Evolutionary conservation across 352 stramenopile species (phyloP), one percentile per base, ranked within the genome.

Genomic region (Lagenidium sp.): DNA sequence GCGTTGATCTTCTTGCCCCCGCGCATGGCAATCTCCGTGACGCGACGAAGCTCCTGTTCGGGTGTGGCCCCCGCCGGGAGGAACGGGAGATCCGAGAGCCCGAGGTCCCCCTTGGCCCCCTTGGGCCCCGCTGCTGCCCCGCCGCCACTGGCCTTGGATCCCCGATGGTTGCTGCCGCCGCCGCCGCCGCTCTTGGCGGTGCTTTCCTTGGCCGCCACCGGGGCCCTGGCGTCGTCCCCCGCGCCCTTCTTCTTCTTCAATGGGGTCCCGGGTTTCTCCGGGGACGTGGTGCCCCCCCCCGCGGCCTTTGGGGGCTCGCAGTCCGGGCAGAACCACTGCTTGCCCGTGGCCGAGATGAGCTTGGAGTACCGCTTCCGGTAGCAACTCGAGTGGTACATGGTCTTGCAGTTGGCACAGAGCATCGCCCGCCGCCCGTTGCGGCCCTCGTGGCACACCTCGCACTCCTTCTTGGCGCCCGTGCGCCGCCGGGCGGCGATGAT

Each of bases 311-410:
- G n/a, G 1, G 73, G 63, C 41, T 93, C 80, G 39, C 80, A 93
- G 25, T 93, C 80, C 0, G 72, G 75, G 46, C 80, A 93, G 50
- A 72, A 74, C 80, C 80, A 93, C 42, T 90, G 77, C 25, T 84
- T 82, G 42, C 65, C 65, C 16, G 55, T 59, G 35, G 65, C 57
- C 23, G 69, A 68, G 39, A 80, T 72, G 12, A 87, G 38, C 43
- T 89, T 89, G 22, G 61, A 50, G 45, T 78, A 86, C 52, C 85
- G 71, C 46, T 87, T 79, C 25, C 80, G 77, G 51, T 82, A 89
- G 66, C 80, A 93, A 45, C 73, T 90, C 25, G 66, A 67, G 63
- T 93, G 80, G 37, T 86, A 93, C 71, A 89, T 89, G 45, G 66
- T 68, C 60, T 88, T 86, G 59, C 80, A 93, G 44, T 66, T 68